Conservation (phyloP, 2,329 filamentous ascomycete species). For the Zasmidium cellare region DNA sequence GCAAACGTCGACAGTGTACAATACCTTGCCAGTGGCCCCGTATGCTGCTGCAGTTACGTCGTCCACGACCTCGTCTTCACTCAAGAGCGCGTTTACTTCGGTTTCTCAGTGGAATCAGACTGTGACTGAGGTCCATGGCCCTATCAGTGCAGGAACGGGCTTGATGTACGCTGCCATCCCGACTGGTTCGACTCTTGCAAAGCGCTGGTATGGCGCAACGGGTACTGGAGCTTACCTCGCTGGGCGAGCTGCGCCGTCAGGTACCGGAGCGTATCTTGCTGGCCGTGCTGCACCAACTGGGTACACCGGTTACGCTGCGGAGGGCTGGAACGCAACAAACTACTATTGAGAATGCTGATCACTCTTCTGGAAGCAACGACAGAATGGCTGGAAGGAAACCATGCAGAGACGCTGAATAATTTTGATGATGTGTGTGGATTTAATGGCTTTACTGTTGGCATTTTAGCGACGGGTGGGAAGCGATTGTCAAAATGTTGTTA, state of each 20-base stretch:
- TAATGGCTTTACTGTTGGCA: slow-evolving; percentile 3
- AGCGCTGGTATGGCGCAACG: not conserved
- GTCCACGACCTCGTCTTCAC: not conserved
- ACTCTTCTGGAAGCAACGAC: not conserved
- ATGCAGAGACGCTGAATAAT: not conserved
- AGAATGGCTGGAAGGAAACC: not conserved
- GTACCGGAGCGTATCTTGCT: not conserved
- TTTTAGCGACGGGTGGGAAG: slow-evolving; percentile 4
- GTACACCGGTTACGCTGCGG: not conserved
- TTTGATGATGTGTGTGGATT: not conserved
- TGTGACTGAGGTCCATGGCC: not conserved
- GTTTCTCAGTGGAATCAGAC: slow-evolving; percentile 3
- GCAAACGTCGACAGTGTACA: slow-evolving; percentile 4
- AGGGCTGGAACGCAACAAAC: not conserved
- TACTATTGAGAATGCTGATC: not conserved
- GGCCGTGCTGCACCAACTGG: not conserved
- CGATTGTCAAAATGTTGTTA: not conserved
- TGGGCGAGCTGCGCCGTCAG: not conserved
- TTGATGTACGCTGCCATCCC: not conserved
- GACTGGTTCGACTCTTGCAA: not conserved
- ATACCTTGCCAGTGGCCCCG: slow-evolving; percentile 1
- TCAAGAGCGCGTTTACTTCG: not conserved
- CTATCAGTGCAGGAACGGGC: not conserved
- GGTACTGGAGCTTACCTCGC: not conserved
- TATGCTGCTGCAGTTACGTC: slow-evolving; percentile 5